These are phyloP conservation scores for Epichloe sibirici DNA, from an alignment of 2,329 filamentous ascomycete species.

Conservation along the genomic window DNA sequence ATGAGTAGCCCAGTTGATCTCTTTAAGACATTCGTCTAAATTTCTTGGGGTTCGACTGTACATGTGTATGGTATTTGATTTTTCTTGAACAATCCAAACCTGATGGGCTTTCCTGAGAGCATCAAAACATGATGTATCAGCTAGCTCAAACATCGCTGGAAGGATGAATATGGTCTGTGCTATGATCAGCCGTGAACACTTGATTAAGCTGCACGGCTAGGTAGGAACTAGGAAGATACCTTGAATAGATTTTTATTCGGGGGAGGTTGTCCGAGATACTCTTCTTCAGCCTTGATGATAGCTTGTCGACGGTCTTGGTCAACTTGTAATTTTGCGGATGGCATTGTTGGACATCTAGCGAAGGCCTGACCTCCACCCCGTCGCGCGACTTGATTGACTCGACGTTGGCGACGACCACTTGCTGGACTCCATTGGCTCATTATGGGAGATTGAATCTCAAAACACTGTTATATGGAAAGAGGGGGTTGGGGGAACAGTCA, in stretches of 20 bases:
- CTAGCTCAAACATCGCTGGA: slow-evolving; percentile 16
- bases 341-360: slow-evolving; percentile 3
- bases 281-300: slow-evolving; percentile 9
- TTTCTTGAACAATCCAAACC: slow-evolving; percentile 19
- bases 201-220: not conserved
- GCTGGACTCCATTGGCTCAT: not conserved
- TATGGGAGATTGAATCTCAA: not conserved
- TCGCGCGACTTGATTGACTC: not conserved
- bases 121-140: slow-evolving; percentile 14
- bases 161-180: slow-evolving; percentile 16
- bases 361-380: not conserved
- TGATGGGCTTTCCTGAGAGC: slow-evolving; percentile 16
- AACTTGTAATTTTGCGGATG: slow-evolving; percentile 13
- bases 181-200: slow-evolving; percentile 5
- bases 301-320: slow-evolving; percentile 10
- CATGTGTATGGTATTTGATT: slow-evolving; percentile 16
- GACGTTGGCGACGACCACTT: not conserved
- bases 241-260: slow-evolving; percentile 12
- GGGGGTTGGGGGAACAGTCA: not conserved
- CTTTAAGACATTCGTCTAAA: slow-evolving; percentile 16
- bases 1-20: slow-evolving; percentile 20
- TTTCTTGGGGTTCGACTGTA: slow-evolving; percentile 11
- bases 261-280: slow-evolving; percentile 16
- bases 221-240: slow-evolving; percentile 9
- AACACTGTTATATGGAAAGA: not conserved